Evolutionary conservation across 2,329 filamentous ascomycete species (phyloP).

Genomic region (Xylariales sp.): DNA sequence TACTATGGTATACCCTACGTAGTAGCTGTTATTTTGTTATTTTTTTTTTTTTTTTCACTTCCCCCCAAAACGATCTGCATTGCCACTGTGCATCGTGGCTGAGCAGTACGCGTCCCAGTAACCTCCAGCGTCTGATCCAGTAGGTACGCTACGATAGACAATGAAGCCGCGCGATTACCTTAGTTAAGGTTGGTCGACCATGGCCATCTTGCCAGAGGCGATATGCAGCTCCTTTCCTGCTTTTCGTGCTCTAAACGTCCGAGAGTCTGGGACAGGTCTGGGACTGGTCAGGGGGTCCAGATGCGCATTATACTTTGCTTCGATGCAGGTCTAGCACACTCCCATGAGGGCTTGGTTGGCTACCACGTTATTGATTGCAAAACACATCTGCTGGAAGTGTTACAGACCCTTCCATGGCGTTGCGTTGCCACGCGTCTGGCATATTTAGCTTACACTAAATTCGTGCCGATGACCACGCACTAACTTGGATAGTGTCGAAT

Average conservation of each 20-base stretch:
- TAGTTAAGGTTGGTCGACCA: conserved; percentile 19
- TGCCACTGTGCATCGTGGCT: conserved; percentile 25
- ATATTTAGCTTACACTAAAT: conserved; percentile 4
- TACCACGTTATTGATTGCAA: conserved; percentile 16
- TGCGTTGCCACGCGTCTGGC: conserved; percentile 16
- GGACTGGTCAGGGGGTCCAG: background rate
- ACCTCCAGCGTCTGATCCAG: no score
- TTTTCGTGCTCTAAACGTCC: conserved; percentile 13
- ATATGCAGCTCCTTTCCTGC: conserved; percentile 28
- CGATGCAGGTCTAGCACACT: conserved; percentile 13
- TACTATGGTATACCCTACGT: background rate
- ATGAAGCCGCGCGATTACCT: conserved; percentile 16
- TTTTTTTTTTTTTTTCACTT: no score
- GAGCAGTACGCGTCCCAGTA: conserved; percentile 21
- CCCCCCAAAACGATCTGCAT: conserved; percentile 11
- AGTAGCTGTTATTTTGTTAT: conserved; percentile 1
- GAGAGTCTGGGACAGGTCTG: background rate
- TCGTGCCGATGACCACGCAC: background rate
- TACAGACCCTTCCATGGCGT: background rate
- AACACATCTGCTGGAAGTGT: conserved; percentile 8
- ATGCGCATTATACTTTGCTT: conserved; percentile 18
- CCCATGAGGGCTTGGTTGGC: conserved; percentile 21
- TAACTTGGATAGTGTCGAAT: conserved; percentile 8
- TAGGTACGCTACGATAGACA: conserved; percentile 5
- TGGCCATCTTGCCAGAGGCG: conserved; percentile 8